Evolutionary conservation across 139 green algal species (phyloP), one percentile per base, ranked within the genome.

Genomic region (Klebsormidium nitens): DNA sequence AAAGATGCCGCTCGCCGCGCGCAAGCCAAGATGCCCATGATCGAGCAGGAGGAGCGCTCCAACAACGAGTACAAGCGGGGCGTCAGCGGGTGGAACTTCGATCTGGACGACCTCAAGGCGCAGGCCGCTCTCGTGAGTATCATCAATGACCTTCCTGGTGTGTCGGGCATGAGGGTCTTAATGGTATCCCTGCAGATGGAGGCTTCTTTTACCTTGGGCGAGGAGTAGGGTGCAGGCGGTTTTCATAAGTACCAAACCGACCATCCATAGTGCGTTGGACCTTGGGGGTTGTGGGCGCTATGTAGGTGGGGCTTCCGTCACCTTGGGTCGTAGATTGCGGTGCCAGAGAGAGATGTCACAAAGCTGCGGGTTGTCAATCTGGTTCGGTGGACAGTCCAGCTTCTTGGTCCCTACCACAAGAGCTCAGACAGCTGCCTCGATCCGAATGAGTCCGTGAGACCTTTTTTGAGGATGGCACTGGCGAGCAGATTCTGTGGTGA

Each of bases 1-100:
- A 77, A 77, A 39, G 70, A 77, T 28, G 44, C 32, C 34, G 39
- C 39, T 31, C 36, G 71, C 8, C n/a, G 75, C 29, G 71, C 64
- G 17, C 49, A 63, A 4, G 60, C 50, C 6, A 78, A 69, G 26
- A 38, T 70, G 3, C 44, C 40, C 32, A 44, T 65, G 35, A 60
- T 19, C 35, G 62, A 52, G 71, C 39, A 75, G 63, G 64, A 78
- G 44, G 71, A 75, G 46, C 4, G 37, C 5, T 78, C 64, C 4
- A 56, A 75, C 31, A 57, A 75, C 11, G 71, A 83, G 64, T 80
- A 76, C 56, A 72, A 80, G 8, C 71, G 78, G 48, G 92, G 92
- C 5, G 87, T 97, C 0, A 86, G 64, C 50, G 79, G 73, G 26
- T 98, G 93, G 93, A 95, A 97, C 75, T 97, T 97, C 72, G 87